Base-by-base conservation (phyloP, 345 rosid genomes). In the Bretschneidera sinensis region DNA sequence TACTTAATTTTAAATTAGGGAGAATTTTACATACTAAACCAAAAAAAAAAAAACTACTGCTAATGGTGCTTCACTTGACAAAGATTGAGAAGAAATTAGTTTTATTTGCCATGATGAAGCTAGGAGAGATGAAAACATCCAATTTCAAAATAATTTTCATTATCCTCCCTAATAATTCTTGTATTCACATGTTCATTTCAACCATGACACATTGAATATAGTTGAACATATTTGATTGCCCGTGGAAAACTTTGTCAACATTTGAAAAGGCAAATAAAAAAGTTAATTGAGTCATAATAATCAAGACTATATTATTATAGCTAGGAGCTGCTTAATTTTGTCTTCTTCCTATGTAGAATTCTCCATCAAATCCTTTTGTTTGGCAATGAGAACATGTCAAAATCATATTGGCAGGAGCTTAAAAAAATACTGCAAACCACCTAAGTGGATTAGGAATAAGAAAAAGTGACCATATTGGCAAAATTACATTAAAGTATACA, bases 361-460 rank as follows among this genome's bases (percentile, higher is more conserved):
- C 23, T 56, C 52, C 13, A 16, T 18, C 45, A 13, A 51, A 1
- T 4, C 4, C 21, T 1, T 22, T 23, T 18, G 49, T 17, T 31
- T 9, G 1, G n/a, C n/a, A 7, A 2, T 7, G 19, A 19, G 34
- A 39, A 50, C 58, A 1, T 60, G 73, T 60, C 65, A 17, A 31
- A 14, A 68, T 65, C 68, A 21, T 24, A 52, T 59, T 21, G 53
- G 77, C 6, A n/a, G 16, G 50, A 61, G 21, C 25, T 10, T 25
- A 19, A 11, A 48, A 21, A 51, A 28, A 54, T 43, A 28, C 33
- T 28, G 8, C 5, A 28, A 28, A 28, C 10, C 45, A 39, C 45
- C 45, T 39, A 39, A 39, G 4, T 39, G 45, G 45, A 39, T 39
- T 39, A 1, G 16, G 45, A 39, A 39, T 39, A 39, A 11, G 15